Conservation (phyloP, 2,329 filamentous ascomycete genomes). For the Thelonectria discophora region DNA sequence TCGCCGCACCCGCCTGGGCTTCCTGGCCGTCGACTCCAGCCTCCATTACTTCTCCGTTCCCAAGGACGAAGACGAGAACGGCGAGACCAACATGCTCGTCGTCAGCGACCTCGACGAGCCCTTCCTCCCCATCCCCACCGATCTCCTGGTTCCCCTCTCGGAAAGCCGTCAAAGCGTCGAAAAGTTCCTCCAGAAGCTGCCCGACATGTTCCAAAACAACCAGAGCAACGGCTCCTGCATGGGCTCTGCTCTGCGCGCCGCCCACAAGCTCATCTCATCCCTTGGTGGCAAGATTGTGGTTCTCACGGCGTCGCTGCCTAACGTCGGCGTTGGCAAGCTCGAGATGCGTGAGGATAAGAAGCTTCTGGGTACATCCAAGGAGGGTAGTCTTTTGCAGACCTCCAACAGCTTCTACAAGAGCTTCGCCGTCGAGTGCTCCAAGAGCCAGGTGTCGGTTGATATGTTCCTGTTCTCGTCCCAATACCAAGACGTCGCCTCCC, state of each 20-base stretch:
- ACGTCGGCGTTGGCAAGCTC: slow-evolving; percentile 86
- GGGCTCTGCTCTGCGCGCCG: slow-evolving; percentile 90
- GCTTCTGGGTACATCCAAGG: slow-evolving; percentile 90
- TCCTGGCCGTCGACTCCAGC: slow-evolving; percentile 93
- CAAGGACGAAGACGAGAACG: slow-evolving; percentile 84
- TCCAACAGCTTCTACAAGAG: slow-evolving; percentile 98
- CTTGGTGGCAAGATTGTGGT: slow-evolving; percentile 96
- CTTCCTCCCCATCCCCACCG: slow-evolving; percentile 91
- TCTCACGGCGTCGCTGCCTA: slow-evolving; percentile 88
- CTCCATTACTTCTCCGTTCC: slow-evolving; percentile 97
- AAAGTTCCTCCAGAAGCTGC: slow-evolving; percentile 87
- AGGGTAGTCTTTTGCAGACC: slow-evolving; percentile 86
- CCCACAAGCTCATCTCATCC: slow-evolving; percentile 93
- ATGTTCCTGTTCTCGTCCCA: slow-evolving; percentile 98
- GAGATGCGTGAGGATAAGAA: slow-evolving; percentile 98
- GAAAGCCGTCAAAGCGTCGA: slow-evolving; percentile 93
- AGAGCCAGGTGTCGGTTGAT: slow-evolving; percentile 97
- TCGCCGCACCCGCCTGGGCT: slow-evolving; percentile 88
- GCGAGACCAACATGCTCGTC: slow-evolving; percentile 89
- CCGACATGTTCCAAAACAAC: slow-evolving; percentile 96
- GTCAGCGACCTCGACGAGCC: slow-evolving; percentile 96
- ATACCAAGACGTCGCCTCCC: slow-evolving; percentile 95
- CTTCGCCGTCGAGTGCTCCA: slow-evolving; percentile 98
- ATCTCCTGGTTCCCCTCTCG: slow-evolving; percentile 86
- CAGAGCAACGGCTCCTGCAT: slow-evolving; percentile 91